Evolutionary conservation across 768 basidiomycete genomes (phyloP).

Genomic region (Kwoniella heveanensis): DNA sequence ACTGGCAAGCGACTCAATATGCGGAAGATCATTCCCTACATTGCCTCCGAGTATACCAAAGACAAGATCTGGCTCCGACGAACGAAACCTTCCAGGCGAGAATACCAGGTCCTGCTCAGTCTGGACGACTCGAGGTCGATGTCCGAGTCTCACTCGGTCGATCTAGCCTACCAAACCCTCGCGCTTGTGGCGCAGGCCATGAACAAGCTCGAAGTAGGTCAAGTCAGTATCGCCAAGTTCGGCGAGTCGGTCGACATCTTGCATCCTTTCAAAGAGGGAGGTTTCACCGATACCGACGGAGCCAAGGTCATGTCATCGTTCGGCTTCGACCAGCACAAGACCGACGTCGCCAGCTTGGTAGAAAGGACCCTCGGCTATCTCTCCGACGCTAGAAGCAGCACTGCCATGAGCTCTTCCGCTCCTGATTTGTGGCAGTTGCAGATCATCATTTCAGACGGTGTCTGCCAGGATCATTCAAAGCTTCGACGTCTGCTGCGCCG

Average conservation of each 20-base stretch:
- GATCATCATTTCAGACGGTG: conserved; percentile 98
- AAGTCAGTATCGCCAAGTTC: conserved; percentile 86
- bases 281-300: conserved; percentile 77
- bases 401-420: conserved; percentile 63
- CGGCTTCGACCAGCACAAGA: conserved; percentile 83
- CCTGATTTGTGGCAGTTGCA: conserved; percentile 94
- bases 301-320: conserved; percentile 79
- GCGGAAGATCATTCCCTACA: conserved; percentile 97
- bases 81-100: conserved; percentile 87
- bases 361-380: conserved; percentile 75
- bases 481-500: conserved; percentile 76
- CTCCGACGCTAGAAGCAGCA: conserved; percentile 73
- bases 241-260: conserved; percentile 84
- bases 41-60: conserved; percentile 97
- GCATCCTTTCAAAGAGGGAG: conserved; percentile 75
- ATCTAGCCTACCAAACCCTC: conserved; percentile 91
- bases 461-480: conserved; percentile 91
- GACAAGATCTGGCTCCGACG: conserved; percentile 98
- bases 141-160: conserved; percentile 87
- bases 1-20: conserved; percentile 97
- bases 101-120: conserved; percentile 92
- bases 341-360: conserved; percentile 79
- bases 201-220: conserved; percentile 90
- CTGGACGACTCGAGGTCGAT: conserved; percentile 97
- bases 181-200: conserved; percentile 89